Evolutionary conservation across 2,329 filamentous ascomycete species (phyloP).

Genomic region (Pestalotiopsis sp.): DNA sequence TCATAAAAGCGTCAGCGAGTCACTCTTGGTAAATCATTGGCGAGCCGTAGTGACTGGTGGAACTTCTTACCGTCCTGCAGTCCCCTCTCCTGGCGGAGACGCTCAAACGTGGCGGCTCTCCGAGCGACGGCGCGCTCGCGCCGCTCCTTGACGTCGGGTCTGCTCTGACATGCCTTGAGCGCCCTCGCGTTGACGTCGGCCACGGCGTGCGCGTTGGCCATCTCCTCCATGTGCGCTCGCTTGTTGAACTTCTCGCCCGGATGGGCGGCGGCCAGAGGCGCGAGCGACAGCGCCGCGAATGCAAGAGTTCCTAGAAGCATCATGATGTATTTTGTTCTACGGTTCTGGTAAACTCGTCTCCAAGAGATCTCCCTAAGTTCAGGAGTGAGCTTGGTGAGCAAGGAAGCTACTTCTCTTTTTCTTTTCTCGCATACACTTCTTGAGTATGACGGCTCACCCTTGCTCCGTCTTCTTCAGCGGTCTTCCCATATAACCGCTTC

Average conservation of each 20-base stretch:
- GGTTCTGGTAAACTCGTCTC: background rate
- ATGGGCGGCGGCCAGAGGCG: constrained; percentile 26
- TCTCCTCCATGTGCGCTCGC: constrained; percentile 28
- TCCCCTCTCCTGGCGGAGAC: constrained; percentile 37
- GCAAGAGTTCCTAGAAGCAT: background rate
- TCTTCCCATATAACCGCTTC: background rate
- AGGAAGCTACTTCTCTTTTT: background rate
- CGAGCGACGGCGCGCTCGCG: constrained; percentile 41
- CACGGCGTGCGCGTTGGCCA: constrained; percentile 31
- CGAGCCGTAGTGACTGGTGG: too few relatives aligned
- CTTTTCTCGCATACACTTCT: background rate
- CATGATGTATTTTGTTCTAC: background rate
- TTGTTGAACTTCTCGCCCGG: constrained; percentile 31
- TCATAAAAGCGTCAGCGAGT: background rate
- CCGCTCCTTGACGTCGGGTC: constrained; percentile 40
- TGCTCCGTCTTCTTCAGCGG: background rate
- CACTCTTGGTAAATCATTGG: background rate
- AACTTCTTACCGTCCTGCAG: constrained; percentile 26
- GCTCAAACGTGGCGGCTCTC: constrained; percentile 39
- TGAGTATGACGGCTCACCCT: background rate
- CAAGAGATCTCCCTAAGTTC: background rate
- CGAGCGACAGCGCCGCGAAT: constrained; percentile 20
- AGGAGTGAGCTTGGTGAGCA: background rate
- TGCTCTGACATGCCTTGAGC: constrained; percentile 40
- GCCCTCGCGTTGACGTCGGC: constrained; percentile 32